phyloP scores from a whole-genome alignment of 2,329 filamentous ascomycete species.

The Neospermospora avenae region DNA sequence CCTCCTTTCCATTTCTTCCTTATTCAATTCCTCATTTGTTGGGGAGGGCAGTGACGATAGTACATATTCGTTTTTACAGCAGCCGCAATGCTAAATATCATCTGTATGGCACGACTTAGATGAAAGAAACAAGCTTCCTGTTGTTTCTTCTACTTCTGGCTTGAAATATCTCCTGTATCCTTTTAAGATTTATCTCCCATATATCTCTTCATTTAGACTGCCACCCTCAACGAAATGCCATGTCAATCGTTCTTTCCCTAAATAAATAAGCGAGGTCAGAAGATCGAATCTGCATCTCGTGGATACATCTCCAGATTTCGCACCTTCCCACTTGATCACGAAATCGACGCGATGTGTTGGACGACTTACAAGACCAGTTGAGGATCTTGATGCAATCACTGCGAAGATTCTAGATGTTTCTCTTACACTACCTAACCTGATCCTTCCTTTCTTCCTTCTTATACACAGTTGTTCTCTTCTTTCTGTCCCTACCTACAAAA shows the following conservation, averaged over 20 bases:
- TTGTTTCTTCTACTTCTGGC: no score
- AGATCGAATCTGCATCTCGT: not conserved
- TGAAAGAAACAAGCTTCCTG: no score
- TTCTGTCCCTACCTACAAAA: not conserved
- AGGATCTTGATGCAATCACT: not conserved
- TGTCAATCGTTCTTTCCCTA: not conserved
- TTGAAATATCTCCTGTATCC: no score
- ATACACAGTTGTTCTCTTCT: not conserved
- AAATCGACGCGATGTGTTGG: not conserved
- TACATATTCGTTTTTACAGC: no score
- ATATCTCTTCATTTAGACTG: not conserved
- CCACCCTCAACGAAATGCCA: not conserved
- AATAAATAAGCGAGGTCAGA: not conserved
- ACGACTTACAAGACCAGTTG: no score
- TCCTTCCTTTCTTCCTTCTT: not conserved
- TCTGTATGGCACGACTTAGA: no score
- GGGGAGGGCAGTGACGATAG: no score
- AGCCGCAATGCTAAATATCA: no score
- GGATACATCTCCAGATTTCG: not conserved
- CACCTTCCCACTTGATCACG: not conserved
- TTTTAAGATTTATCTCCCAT: not conserved
- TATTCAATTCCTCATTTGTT: no score
- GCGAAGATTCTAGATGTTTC: not conserved
- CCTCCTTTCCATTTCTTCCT: no score
- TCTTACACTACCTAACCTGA: not conserved